phyloP scores from a whole-genome alignment of 2,329 filamentous ascomycete genomes.

The Diplodia seriata region DNA sequence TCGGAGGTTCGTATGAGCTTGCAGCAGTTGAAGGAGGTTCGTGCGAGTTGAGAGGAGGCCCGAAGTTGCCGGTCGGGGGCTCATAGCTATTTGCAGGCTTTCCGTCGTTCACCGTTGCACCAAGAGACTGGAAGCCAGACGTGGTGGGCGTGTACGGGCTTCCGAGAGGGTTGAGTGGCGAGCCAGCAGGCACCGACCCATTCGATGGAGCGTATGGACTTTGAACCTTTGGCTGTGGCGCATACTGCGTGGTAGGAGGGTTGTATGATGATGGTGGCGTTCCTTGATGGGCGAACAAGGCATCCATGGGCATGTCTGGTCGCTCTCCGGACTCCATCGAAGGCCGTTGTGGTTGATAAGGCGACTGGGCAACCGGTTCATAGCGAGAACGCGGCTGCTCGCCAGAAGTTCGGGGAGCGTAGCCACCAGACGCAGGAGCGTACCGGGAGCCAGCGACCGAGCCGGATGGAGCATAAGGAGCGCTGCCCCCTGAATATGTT shows the following conservation, averaged over 20 bases:
- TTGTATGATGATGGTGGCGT: constrained; percentile 40
- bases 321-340: constrained; percentile 48
- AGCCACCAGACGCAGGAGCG: constrained; percentile 45
- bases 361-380: constrained; percentile 43
- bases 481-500: constrained; percentile 53
- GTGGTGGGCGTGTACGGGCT: constrained; percentile 33
- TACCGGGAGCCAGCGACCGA: constrained; percentile 48
- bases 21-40: constrained; percentile 38
- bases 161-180: constrained; percentile 26
- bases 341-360: constrained; percentile 37
- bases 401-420: constrained; percentile 58
- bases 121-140: constrained; percentile 36
- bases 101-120: constrained; percentile 33
- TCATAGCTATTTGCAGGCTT: constrained; percentile 41
- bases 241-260: constrained; percentile 15
- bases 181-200: neutral
- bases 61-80: constrained; percentile 34
- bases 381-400: constrained; percentile 59
- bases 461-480: constrained; percentile 47
- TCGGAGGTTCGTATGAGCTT: constrained; percentile 40
- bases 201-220: constrained; percentile 22
- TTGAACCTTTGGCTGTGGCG: constrained; percentile 13
- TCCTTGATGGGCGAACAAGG: constrained; percentile 35
- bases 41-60: constrained; percentile 35
- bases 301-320: constrained; percentile 33